Base-by-base conservation (phyloP, 1,284 basidiomycete species). In the Rhodotorula sp. region DNA sequence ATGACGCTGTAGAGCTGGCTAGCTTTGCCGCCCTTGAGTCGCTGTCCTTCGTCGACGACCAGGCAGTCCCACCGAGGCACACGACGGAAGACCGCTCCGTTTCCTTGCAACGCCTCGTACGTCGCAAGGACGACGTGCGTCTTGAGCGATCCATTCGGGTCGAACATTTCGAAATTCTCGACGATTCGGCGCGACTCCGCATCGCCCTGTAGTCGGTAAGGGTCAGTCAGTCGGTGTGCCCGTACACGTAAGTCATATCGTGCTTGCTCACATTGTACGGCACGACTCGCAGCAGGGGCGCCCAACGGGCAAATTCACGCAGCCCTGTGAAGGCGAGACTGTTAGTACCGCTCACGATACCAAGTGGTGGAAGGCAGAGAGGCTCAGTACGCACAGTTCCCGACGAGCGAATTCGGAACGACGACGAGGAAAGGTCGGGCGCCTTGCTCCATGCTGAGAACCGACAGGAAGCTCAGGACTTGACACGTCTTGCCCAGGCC, bases 321-420 rank as follows among this genome's bases (percentile, higher is more conserved):
- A 85, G 81, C 85, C 62, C 62, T 63, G 54, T 23, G 23, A 10
- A 28, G 50, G 2, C 26, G 19, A 12, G 18, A 3, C 84, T 43
- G 50, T 63, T 12, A 34, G 48, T 19, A 21, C 7, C 2, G 50
- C 43, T 26, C 12, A 12, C 21, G 4, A n/a, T 5, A 8, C 15
- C 2, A 14, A 2, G 19, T 21, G 28, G 19, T 21, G 28, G 43
- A 7, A 7, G 26, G 57, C 48, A 23, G 21, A 52, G 26, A 10
- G 16, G 59, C 28, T 18, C 21, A 43, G 15, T 10, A 69, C 54
- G 62, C 43, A 63, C 75, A 94, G 80, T 92, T 97, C 57, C 89
- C 89, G 70, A 97, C 88, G 0, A 93, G 95, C 5, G 92, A 92
- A 79, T 98, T 97, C 0, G 95, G 95, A 5, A 98, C 95, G 7